Percentiles rank a stretch among this genome's conserved stretches.
Evolutionary conservation across 2,329 filamentous ascomycete genomes (phyloP).

Genomic region (Aspergillus fumigatiaffinis): DNA sequence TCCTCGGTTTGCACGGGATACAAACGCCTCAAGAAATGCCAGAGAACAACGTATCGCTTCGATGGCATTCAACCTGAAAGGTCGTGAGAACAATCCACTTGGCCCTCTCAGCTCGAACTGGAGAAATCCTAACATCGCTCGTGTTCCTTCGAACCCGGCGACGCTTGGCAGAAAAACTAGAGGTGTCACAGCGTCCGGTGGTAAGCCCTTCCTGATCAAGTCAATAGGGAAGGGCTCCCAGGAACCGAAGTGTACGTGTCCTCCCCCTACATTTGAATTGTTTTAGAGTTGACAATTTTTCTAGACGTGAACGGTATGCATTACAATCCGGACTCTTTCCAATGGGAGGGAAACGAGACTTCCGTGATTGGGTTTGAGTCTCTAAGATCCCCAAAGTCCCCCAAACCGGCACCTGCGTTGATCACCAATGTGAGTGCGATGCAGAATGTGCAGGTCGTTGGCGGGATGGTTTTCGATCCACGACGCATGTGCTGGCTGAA

Average conservation of each 20-base stretch:
- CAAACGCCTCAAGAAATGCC: constrained; percentile 62
- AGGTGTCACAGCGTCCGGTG: constrained; percentile 28
- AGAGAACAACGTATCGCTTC: constrained; percentile 57
- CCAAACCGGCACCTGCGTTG: constrained; percentile 57
- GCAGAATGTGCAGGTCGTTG: constrained; percentile 86
- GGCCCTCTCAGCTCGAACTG: constrained; percentile 55
- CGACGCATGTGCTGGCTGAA: constrained; percentile 98
- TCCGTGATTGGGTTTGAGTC: constrained; percentile 70
- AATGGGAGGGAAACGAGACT: constrained; percentile 97
- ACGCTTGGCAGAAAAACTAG: constrained; percentile 44
- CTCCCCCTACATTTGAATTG: constrained; percentile 10
- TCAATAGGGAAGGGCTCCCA: constrained; percentile 70
- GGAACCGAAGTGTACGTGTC: constrained; percentile 70
- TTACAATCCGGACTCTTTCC: constrained; percentile 81
- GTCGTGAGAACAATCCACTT: constrained; percentile 44
- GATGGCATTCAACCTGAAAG: constrained; percentile 31
- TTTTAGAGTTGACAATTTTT: constrained; percentile 7
- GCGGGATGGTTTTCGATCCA: constrained; percentile 98
- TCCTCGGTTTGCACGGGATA: constrained; percentile 64
- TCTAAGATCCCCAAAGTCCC: constrained; percentile 40
- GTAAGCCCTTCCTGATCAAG: constrained; percentile 83
- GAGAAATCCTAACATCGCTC: constrained; percentile 53
- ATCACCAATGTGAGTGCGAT: constrained; percentile 85
- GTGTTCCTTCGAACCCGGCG: constrained; percentile 49
- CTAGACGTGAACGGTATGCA: constrained; percentile 89